Evolutionary conservation across 108 stramenopile genomes (phyloP).

Genomic region (Halocafeteria seosinensis): DNA sequence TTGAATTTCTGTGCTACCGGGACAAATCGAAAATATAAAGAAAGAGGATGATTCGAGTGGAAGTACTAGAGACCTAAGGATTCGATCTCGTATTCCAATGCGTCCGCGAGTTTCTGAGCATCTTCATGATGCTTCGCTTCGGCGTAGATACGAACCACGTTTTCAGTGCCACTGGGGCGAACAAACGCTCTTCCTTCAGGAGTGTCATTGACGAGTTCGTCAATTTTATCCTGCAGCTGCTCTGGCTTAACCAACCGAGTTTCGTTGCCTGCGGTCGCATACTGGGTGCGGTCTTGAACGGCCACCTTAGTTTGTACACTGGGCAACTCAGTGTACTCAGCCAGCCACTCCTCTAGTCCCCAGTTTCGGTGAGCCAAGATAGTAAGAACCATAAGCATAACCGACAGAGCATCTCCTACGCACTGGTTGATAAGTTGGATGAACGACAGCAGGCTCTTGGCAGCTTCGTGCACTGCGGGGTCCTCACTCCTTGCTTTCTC

Average conservation of each 20-base stretch:
- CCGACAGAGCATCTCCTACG: slow-evolving; percentile 88
- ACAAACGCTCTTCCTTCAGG: slow-evolving; percentile 61
- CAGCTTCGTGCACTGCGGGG: slow-evolving; percentile 23
- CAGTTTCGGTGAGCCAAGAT: slow-evolving; percentile 45
- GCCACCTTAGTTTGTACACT: slow-evolving; percentile 68
- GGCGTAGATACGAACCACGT: slow-evolving; percentile 94
- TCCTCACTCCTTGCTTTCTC: slow-evolving; percentile 11
- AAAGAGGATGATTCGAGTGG: too few species aligned
- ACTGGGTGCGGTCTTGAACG: slow-evolving; percentile 63
- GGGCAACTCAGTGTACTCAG: slow-evolving; percentile 72
- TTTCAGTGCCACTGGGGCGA: slow-evolving; percentile 93
- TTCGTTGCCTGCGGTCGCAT: slow-evolving; percentile 68
- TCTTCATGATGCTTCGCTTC: slow-evolving; percentile 41
- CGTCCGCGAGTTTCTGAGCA: slow-evolving; percentile 25
- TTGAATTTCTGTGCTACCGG: too few species aligned
- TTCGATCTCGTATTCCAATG: too few species aligned
- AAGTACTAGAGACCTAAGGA: too few species aligned
- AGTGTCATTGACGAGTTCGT: slow-evolving; percentile 39
- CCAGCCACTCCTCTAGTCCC: slow-evolving; percentile 55
- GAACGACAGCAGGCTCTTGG: slow-evolving; percentile 30
- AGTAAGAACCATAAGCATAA: slow-evolving; percentile 71
- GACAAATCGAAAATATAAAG: too few species aligned
- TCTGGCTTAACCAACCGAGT: slow-evolving; percentile 52
- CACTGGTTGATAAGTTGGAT: slow-evolving; percentile 68
- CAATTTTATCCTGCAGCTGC: slow-evolving; percentile 60